Evolutionary conservation across 306 rosid species (phyloP).

Genomic region (Citrullus amarus): DNA sequence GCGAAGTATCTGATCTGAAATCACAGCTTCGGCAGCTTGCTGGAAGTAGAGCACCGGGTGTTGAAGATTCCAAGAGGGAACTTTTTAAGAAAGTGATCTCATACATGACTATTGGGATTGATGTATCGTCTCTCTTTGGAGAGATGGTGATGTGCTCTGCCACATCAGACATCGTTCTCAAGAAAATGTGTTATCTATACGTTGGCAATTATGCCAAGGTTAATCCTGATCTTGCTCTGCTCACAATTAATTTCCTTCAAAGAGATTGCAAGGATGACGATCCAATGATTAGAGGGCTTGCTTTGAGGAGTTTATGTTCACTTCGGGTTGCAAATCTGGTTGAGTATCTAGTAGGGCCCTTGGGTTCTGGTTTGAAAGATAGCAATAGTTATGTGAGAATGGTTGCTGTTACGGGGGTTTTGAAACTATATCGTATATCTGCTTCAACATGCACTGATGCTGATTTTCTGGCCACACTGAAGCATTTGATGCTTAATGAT

Average conservation of each 20-base stretch:
- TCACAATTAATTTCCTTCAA: conserved; percentile 95
- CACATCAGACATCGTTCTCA: conserved; percentile 78
- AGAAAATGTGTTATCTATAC: conserved; percentile 95
- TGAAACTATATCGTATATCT: conserved; percentile 88
- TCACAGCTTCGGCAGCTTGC: conserved; percentile 95
- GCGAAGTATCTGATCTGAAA: conserved; percentile 93
- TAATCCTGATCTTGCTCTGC: conserved; percentile 89
- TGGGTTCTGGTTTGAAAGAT: conserved; percentile 90
- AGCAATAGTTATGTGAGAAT: conserved; percentile 76
- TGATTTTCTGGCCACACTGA: conserved; percentile 70
- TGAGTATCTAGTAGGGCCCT: conserved; percentile 95
- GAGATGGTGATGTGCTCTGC: conserved; percentile 99
- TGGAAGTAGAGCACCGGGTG: conserved; percentile 96
- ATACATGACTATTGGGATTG: conserved; percentile 91
- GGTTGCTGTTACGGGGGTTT: conserved; percentile 83
- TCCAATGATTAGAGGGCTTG: conserved; percentile 95
- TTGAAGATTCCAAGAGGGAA: conserved; percentile 91
- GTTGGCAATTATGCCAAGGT: conserved; percentile 94
- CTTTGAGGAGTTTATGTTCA: conserved; percentile 89
- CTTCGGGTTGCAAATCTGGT: conserved; percentile 80
- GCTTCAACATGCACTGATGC: conserved; percentile 86
- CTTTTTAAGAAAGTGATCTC: conserved; percentile 97
- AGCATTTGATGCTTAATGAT: conserved; percentile 82
- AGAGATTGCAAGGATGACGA: conserved; percentile 98
- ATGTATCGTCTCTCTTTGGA: conserved; percentile 81